Conservation (phyloP, 257 asterid genomes). For the Solanum peruvianum region DNA sequence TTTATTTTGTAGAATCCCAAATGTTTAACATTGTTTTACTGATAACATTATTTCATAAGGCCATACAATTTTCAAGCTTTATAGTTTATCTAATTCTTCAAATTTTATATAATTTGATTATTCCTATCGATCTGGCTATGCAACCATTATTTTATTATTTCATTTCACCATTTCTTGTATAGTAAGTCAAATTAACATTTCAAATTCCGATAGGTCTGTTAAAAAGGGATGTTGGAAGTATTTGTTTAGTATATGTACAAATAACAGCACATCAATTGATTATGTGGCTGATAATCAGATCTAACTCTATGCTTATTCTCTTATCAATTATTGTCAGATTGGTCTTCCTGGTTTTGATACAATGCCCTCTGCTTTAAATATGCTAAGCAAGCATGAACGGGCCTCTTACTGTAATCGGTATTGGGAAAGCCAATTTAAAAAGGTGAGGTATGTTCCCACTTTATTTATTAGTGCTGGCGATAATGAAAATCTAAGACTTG, state of each 20-base stretch:
- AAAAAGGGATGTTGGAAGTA: neutral
- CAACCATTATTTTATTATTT: neutral
- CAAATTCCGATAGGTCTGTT: neutral
- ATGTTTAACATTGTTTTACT: neutral
- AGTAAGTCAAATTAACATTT: neutral
- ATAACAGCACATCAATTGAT: neutral
- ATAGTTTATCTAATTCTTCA: neutral
- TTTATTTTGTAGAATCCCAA: neutral
- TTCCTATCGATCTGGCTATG: neutral
- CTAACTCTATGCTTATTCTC: neutral
- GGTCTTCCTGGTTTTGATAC: conserved; percentile 99
- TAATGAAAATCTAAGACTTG: neutral
- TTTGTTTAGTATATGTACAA: neutral
- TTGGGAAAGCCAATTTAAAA: conserved; percentile 98
- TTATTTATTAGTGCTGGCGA: neutral
- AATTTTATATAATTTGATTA: neutral
- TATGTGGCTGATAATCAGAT: neutral
- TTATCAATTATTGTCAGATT: conserved; percentile 48
- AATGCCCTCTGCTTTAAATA: conserved; percentile 89
- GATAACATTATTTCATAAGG: neutral
- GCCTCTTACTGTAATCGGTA: conserved; percentile 92
- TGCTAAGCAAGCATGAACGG: conserved; percentile 94
- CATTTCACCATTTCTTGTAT: neutral
- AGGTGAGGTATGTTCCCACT: conserved; percentile 38
- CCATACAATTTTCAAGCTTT: neutral